These are phyloP conservation scores for Cyclotella choctawhatcheeana DNA, from an alignment of 108 stramenopile species.

Conservation along the genomic window DNA sequence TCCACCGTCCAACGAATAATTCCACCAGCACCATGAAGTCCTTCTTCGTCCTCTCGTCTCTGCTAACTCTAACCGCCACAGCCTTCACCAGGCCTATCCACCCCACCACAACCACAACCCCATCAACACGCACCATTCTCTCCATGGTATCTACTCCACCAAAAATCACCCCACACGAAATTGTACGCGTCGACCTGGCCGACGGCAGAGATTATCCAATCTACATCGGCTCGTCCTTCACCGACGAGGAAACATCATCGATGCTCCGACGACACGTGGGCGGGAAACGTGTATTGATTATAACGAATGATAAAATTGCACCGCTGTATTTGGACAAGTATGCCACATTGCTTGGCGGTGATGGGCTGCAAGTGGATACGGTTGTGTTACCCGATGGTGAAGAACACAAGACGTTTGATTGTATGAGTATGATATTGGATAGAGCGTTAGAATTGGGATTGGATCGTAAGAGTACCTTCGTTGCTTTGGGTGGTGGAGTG, in stretches of 20 bases:
- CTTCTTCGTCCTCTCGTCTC: constrained; percentile 7
- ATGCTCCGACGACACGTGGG: constrained; percentile 51
- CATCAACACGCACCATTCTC: constrained; percentile 10
- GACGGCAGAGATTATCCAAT: constrained; percentile 89
- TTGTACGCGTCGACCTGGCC: constrained; percentile 78
- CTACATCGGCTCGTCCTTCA: constrained; percentile 82
- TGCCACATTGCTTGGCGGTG: constrained; percentile 40
- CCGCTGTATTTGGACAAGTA: constrained; percentile 82
- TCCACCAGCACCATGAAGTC: constrained; percentile 9
- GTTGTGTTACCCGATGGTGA: constrained; percentile 88
- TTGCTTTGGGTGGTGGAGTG: constrained; percentile 98
- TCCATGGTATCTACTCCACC: constrained; percentile 18
- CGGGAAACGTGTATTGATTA: constrained; percentile 66
- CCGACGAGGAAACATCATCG: constrained; percentile 54
- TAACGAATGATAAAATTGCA: constrained; percentile 84
- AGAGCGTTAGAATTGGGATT: constrained; percentile 74
- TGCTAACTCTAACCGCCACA: constrained; percentile 11
- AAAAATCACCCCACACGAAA: constrained; percentile 45
- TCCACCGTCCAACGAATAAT: not conserved
- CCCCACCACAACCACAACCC: not conserved
- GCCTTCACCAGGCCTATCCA: constrained; percentile 10
- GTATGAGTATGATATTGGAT: constrained; percentile 71
- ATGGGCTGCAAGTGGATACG: constrained; percentile 58
- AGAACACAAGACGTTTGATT: constrained; percentile 77
- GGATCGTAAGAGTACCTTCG: constrained; percentile 91